These are phyloP conservation scores for Clavaria fumosa DNA, from an alignment of 768 basidiomycete species.

Conservation along the genomic window DNA sequence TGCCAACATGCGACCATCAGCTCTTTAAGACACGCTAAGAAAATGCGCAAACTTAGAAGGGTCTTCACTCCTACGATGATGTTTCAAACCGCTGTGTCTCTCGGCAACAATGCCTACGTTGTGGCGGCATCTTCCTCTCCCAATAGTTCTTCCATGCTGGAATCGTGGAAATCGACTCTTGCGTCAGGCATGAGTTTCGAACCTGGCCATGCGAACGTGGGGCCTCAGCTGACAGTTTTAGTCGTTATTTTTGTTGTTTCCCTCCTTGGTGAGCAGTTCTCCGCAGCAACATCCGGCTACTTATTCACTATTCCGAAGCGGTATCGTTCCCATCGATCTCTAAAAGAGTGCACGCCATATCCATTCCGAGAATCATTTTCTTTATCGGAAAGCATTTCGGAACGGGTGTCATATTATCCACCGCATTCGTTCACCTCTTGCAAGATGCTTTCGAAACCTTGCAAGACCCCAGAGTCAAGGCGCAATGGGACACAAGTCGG, in stretches of 20 bases:
- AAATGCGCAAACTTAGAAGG: too few species aligned
- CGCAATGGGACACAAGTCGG: constrained; percentile 31
- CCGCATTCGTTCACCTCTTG: constrained; percentile 69
- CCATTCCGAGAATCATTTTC: constrained; percentile 54
- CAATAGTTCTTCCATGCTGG: too few species aligned
- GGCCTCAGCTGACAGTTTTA: too few species aligned
- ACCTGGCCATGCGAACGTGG: too few species aligned
- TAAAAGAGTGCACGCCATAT: constrained; percentile 32
- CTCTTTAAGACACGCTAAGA: too few species aligned
- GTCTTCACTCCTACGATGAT: too few species aligned
- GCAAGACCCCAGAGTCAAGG: constrained; percentile 28
- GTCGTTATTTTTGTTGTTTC: constrained; percentile 48
- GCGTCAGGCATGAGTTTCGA: too few species aligned
- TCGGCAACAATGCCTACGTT: too few species aligned
- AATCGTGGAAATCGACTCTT: too few species aligned
- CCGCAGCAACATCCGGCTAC: background rate
- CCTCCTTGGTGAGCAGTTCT: constrained; percentile 36
- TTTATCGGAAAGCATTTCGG: constrained; percentile 85
- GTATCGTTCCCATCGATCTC: constrained; percentile 61
- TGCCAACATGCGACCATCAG: too few species aligned
- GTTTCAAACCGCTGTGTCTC: too few species aligned
- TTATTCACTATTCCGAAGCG: constrained; percentile 23
- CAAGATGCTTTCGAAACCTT: constrained; percentile 61
- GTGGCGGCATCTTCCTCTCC: too few species aligned
- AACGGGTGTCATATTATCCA: constrained; percentile 68